phyloP scores from a whole-genome alignment of 768 basidiomycete genomes.

The Pleurotus cornucopiae region DNA sequence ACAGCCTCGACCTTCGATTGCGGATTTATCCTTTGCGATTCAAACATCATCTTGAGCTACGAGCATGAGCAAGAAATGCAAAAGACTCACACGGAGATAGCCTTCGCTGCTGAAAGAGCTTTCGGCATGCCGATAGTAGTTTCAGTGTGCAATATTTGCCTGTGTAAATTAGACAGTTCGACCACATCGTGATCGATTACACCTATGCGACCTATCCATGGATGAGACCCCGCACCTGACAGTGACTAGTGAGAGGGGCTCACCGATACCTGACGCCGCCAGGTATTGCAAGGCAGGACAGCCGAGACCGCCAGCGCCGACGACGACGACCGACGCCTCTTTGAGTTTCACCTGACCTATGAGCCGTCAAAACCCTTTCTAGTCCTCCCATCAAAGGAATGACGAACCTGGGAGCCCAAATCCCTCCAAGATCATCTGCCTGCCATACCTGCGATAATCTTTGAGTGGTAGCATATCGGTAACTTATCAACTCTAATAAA shows the following conservation, averaged over 20 bases:
- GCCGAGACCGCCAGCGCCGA: slow-evolving; percentile 94
- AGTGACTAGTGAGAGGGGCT: slow-evolving; percentile 18
- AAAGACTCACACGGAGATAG: slow-evolving; percentile 53
- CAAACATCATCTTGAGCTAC: background rate
- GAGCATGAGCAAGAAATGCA: background rate
- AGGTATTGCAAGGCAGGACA: slow-evolving; percentile 96
- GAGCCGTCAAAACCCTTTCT: slow-evolving; percentile 11
- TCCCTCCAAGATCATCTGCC: slow-evolving; percentile 92
- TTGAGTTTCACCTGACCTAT: slow-evolving; percentile 83
- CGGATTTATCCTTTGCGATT: slow-evolving; percentile 65
- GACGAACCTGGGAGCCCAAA: slow-evolving; percentile 80
- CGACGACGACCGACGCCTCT: slow-evolving; percentile 71
- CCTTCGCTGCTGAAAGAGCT: slow-evolving; percentile 73
- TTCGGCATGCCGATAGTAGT: slow-evolving; percentile 77
- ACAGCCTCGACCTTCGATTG: slow-evolving; percentile 55
- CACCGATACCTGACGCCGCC: slow-evolving; percentile 88
- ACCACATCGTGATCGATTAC: slow-evolving; percentile 89
- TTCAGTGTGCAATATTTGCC: slow-evolving; percentile 86
- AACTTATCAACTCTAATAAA: background rate
- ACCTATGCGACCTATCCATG: slow-evolving; percentile 65
- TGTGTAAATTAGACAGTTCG: slow-evolving; percentile 84
- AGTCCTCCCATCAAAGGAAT: background rate
- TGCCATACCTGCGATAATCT: slow-evolving; percentile 89
- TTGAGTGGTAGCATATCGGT: slow-evolving; percentile 33
- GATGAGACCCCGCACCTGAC: background rate